Evolutionary conservation across 176 grass and related monocot genomes (phyloP).

Genomic region (Zea luxurians): DNA sequence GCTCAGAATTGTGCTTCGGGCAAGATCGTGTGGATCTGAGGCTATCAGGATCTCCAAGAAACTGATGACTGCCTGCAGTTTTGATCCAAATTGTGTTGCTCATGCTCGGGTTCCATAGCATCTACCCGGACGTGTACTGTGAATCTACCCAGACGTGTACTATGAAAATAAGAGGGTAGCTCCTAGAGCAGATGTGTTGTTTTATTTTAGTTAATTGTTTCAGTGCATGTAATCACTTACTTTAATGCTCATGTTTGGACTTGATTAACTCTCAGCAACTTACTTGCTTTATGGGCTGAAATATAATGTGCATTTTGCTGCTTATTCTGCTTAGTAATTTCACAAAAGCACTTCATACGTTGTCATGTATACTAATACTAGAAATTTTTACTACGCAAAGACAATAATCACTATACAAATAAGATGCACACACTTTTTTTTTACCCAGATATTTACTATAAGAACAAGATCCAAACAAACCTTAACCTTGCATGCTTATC

Average conservation of each 20-base stretch:
- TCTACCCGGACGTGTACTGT: constrained; percentile 27
- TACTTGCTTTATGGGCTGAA: neutral
- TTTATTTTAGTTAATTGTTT: constrained; percentile 31
- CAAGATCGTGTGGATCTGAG: constrained; percentile 51
- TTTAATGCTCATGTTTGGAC: neutral
- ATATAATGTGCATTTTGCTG: neutral
- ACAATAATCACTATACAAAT: too few species aligned
- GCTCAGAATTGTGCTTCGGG: constrained; percentile 27
- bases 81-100: constrained; percentile 43
- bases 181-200: neutral
- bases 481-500: too few species aligned
- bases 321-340: neutral
- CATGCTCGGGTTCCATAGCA: constrained; percentile 17
- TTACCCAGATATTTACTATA: too few species aligned
- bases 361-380: neutral
- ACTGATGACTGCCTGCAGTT: constrained; percentile 26
- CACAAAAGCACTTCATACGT: neutral
- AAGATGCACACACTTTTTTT: too few species aligned
- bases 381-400: too few species aligned
- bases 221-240: neutral
- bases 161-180: constrained; percentile 41
- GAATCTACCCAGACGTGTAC: constrained; percentile 28
- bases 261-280: neutral
- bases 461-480: too few species aligned
- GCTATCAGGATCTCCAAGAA: constrained; percentile 23